Evolutionary conservation across 2,329 filamentous ascomycete species (phyloP).

Genomic region (Tolypocladium tundrense): DNA sequence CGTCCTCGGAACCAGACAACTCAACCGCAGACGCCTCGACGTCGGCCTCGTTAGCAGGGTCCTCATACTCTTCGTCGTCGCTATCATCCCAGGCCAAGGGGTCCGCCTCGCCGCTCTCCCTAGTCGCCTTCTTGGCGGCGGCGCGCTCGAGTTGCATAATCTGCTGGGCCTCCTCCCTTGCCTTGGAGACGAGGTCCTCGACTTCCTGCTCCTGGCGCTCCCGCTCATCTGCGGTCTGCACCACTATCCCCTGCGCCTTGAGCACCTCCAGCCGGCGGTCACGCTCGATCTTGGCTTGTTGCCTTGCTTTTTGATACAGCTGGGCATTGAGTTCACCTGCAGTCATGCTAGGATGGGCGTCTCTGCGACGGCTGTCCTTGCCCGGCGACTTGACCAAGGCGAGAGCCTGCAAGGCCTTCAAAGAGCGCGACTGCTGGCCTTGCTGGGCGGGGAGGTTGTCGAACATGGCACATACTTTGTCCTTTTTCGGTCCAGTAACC

Average conservation of each 20-base stretch:
- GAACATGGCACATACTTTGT: conserved; percentile 54
- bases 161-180: conserved; percentile 63
- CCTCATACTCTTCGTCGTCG: conserved; percentile 41
- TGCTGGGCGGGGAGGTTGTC: conserved; percentile 56
- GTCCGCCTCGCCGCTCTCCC: conserved; percentile 35
- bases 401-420: conserved; percentile 61
- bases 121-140: conserved; percentile 55
- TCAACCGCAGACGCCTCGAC: conserved; percentile 29
- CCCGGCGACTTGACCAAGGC: conserved; percentile 60
- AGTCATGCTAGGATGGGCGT: conserved; percentile 49
- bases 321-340: conserved; percentile 56
- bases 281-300: conserved; percentile 70
- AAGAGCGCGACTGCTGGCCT: conserved; percentile 50
- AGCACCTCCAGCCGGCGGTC: conserved; percentile 68
- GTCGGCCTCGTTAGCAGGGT: conserved; percentile 25
- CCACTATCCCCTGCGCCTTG: conserved; percentile 65
- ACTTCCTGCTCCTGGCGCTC: conserved; percentile 73
- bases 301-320: conserved; percentile 61
- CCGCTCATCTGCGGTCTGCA: conserved; percentile 80
- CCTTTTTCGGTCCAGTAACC: conserved; percentile 40
- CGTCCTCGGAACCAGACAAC: conserved; percentile 34
- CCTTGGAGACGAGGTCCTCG: conserved; percentile 80
- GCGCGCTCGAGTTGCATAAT: conserved; percentile 70
- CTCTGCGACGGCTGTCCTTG: conserved; percentile 35
- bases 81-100: conserved; percentile 47